phyloP scores from a whole-genome alignment of 1,284 basidiomycete genomes.

The Exobasidium cylindrosporum region DNA sequence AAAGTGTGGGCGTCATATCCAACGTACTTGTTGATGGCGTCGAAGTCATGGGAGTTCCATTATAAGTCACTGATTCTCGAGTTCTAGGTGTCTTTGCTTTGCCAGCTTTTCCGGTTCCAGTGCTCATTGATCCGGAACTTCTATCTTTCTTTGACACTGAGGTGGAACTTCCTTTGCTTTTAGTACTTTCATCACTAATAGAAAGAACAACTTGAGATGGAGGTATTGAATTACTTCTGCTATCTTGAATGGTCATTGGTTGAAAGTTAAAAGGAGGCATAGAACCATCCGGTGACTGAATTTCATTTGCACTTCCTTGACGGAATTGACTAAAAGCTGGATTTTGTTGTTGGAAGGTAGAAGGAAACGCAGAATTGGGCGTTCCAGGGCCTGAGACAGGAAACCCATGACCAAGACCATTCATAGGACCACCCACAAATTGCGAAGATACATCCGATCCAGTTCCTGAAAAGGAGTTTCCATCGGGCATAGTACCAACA shows the following conservation, averaged over 20 bases:
- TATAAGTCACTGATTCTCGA: neutral
- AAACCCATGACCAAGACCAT: slow-evolving; percentile 17
- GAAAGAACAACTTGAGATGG: neutral
- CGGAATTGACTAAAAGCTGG: slow-evolving; percentile 3
- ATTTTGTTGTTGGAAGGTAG: slow-evolving; percentile 1
- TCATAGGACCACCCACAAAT: neutral
- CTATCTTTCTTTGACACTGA: slow-evolving; percentile 4
- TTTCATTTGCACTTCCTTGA: neutral
- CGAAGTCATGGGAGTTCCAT: neutral
- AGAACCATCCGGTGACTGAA: neutral
- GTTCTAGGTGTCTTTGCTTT: neutral
- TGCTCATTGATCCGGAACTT: neutral
- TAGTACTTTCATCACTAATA: neutral
- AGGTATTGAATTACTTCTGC: neutral
- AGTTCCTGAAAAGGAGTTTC: neutral
- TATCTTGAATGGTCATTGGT: neutral
- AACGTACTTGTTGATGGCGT: neutral
- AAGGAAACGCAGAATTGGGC: neutral
- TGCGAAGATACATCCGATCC: neutral
- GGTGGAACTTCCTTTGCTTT: neutral
- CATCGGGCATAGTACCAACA: slow-evolving; percentile 10
- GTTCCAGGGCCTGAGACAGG: neutral
- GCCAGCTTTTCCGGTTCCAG: neutral
- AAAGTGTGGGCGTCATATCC: neutral
- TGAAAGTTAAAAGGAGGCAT: neutral